phyloP scores from a whole-genome alignment of 2,329 filamentous ascomycete genomes.

The Aspergillus brasiliensis region DNA sequence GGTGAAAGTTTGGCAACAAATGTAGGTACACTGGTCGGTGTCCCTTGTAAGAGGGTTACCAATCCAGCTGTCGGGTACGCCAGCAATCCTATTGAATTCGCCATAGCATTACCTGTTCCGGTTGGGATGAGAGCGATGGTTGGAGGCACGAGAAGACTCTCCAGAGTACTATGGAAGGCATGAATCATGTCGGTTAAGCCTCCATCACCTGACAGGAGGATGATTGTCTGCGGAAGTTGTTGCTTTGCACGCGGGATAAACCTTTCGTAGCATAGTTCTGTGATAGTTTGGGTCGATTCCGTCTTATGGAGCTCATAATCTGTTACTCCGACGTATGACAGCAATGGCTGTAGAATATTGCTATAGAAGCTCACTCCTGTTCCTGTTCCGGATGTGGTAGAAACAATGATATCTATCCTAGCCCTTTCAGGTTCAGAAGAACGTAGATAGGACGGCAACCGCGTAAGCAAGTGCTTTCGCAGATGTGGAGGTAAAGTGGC shows the following conservation, averaged over 20 bases:
- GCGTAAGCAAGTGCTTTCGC: constrained; percentile 17
- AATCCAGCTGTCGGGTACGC: constrained; percentile 46
- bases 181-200: constrained; percentile 83
- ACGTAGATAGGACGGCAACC: constrained; percentile 26
- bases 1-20: constrained; percentile 65
- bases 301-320: constrained; percentile 64
- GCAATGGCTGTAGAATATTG: constrained; percentile 57
- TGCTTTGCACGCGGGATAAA: constrained; percentile 54
- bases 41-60: constrained; percentile 62
- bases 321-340: constrained; percentile 50
- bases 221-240: constrained; percentile 59
- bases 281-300: constrained; percentile 63
- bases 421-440: background rate
- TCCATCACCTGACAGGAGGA: constrained; percentile 86
- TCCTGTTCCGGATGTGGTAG: constrained; percentile 65
- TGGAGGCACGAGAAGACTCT: constrained; percentile 50
- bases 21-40: constrained; percentile 57
- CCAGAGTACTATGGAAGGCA: constrained; percentile 47
- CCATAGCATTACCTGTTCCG: constrained; percentile 53
- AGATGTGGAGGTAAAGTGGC: constrained; percentile 11
- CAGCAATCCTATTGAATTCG: constrained; percentile 40
- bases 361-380: constrained; percentile 60
- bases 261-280: constrained; percentile 58
- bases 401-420: constrained; percentile 64
- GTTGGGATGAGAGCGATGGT: constrained; percentile 58